Base-by-base conservation (phyloP, 352 stramenopile species). In the Globisporangium viniferum region DNA sequence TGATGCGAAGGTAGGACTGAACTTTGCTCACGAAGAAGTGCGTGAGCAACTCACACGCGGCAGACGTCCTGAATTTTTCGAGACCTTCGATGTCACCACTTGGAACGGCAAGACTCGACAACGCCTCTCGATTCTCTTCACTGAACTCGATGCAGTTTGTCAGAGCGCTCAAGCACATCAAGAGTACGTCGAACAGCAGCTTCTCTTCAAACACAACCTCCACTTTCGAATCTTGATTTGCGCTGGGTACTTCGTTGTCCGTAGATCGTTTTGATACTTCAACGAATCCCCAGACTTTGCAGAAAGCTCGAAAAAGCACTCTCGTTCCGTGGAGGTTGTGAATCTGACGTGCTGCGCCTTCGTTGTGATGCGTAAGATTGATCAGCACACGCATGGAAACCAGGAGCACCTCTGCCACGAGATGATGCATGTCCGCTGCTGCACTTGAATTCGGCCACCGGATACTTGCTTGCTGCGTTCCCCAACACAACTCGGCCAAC, bases 311-410 rank as follows among this genome's bases (percentile, higher is more conserved):
- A 53, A 87, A 77, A 18, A 93, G 58, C 10, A 80, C 66, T 3
- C 71, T 55, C 59, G 81, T 91, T 0, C 87, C 85, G 14, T 69
- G 53, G 5, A 82, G 56, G 2, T 44, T 48, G 20, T 75, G 51
- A 8, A 95, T 67, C 24, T 89, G 74, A 0, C 10, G 59, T 22
- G 80, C 77, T 59, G 84, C 83, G 7, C 78, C 73, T 31, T 70
- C 56, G 22, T 88, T 92, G 64, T 91, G 83, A 49, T 95, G 87
- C 1, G 87, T 92, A 22, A 95, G 75, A 63, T 95, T 95, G 70
- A 93, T 88, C 15, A 93, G 44, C 22, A 93, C 80, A 14, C 85
- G 80, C 51, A 93, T 51, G 10, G 73, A 59, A 2, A 74, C 74
- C 20, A 90, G 58, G 10, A 91, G 68, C 0, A 82, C 76, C 5